Base-by-base conservation (phyloP, 805 yeast species). In the Debaryomyces hansenii region DNA sequence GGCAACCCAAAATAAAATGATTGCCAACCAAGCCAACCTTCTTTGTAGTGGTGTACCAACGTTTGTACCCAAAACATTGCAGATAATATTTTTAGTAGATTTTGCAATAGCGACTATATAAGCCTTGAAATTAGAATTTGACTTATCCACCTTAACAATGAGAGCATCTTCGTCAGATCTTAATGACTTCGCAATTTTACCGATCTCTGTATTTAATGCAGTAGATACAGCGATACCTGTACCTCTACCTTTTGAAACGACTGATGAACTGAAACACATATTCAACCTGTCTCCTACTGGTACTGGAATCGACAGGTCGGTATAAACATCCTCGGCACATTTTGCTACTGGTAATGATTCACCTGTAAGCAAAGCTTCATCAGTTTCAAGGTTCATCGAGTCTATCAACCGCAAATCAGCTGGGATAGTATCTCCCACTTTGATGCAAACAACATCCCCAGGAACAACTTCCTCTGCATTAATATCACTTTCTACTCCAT, bases 21-120 rank as follows among this genome's bases (percentile, higher is more conserved):
- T 78, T 4, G 81, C 82, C 58, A 69, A 49, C 81, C 79, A 57
- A 51, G 77, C 58, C 63, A 80, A 48, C 57, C 70, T 52, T 69
- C 80, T 55, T 62, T 63, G 79, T 59, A 64, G 72, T 49, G 63
- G 75, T 52, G 81, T 78, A 57, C 73, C 73, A 15, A 74, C 78
- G 18, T 67, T 70, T 16, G 73, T 63, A 46, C 82, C 79, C 44
- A 77, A 72, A 36, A 75, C 62, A 45, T 77, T 73, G 50, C 72
- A 67, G 48, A 73, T 60, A 37, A 75, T 62, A 40, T 79, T 77
- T 38, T 66, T 60, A 33, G 63, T 42, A 24, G 78, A 75, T 41
- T 74, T 74, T 34, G 64, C 60, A 42, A 51, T 48, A 8, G 71
- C 71, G 18, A 27, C 62, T 58, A 58, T 62, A 66, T 51, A 74